Base-by-base conservation (phyloP, 1,139 yeast genomes). In the Nematodospora anomalae region DNA sequence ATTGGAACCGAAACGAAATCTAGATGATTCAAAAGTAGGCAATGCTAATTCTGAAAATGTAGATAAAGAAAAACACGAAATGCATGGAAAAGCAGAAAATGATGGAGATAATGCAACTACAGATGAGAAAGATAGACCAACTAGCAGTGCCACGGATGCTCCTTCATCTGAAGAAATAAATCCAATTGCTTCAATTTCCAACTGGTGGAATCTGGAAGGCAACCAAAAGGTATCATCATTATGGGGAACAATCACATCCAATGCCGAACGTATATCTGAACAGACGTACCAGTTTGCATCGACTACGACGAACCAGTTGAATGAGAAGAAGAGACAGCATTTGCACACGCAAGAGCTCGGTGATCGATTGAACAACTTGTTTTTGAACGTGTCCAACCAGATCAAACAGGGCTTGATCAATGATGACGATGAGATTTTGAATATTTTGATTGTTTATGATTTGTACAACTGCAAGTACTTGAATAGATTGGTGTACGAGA, bases 201-300 rank as follows among this genome's bases (percentile, higher is more conserved):
- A 73, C 36, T 90, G 97, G 96, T 87, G 89, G 87, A 76, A 78
- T 4, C 69, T 68, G 3, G 81, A 80, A 36, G 96, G 96, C 0
- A 79, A 94, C 2, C 72, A 76, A 4, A 84, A 83, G 27, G 94
- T 88, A 3, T 76, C 83, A 3, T 76, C 79, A 4, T 50, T 83
- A 10, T 82, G 88, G 88, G 84, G 79, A 1, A 67, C 80, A 6
- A 72, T 71, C 27, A 53, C 77, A 4, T 56, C 67, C 31, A 71
- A 70, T 46, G 76, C 76, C 5, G 67, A 64, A 32, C 62, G 57
- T 16, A 38, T 71, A 20, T 58, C 69, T 20, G 76, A 71, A 51
- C 60, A 65, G 23, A 68, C 76, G 1, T 71, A 59, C 45, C 71
- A 71, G 42, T 45, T 70, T 28, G 76, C 76, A 4, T 60, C 67